phyloP scores from a whole-genome alignment of 129 eudicot genomes.

The Artemisia argyi region DNA sequence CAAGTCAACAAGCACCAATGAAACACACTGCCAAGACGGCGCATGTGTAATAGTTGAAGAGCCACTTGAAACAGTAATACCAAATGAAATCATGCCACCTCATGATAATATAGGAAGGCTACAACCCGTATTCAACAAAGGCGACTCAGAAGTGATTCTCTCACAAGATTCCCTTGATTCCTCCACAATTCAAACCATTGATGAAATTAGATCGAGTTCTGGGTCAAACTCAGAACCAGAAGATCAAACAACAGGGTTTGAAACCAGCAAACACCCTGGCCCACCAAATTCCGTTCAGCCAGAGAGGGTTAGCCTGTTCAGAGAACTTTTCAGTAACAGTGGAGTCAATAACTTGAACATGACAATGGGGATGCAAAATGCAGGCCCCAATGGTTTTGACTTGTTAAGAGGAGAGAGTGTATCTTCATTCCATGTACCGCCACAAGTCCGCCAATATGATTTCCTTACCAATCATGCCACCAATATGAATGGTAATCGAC shows the following conservation, averaged over 20 bases:
- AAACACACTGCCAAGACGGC: conserved; percentile 24
- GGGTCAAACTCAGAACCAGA: conserved; percentile 62
- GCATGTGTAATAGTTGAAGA: conserved; percentile 37
- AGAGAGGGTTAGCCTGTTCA: conserved; percentile 31
- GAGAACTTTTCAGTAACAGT: conserved; percentile 34
- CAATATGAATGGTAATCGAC: background rate
- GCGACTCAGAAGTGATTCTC: conserved; percentile 32
- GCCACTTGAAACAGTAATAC: conserved; percentile 45
- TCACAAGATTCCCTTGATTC: conserved; percentile 54
- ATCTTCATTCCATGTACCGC: conserved; percentile 35
- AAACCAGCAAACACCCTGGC: conserved; percentile 20
- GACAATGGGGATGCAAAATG: conserved; percentile 28
- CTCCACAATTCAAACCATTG: conserved; percentile 37
- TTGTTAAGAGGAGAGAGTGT: conserved; percentile 37
- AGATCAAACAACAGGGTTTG: conserved; percentile 36
- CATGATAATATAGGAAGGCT: conserved; percentile 3
- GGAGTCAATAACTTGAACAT: conserved; percentile 22
- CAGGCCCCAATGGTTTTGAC: conserved; percentile 23
- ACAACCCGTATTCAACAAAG: conserved; percentile 32
- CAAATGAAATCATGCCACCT: conserved; percentile 26
- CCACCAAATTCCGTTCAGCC: conserved; percentile 31
- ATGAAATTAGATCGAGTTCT: conserved; percentile 53
- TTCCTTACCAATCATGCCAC: conserved; percentile 17
- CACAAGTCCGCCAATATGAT: conserved; percentile 18
- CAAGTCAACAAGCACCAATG: conserved; percentile 31